Evolutionary conservation across 2,329 filamentous ascomycete species (phyloP).

Genomic region (Aureobasidium sp.): DNA sequence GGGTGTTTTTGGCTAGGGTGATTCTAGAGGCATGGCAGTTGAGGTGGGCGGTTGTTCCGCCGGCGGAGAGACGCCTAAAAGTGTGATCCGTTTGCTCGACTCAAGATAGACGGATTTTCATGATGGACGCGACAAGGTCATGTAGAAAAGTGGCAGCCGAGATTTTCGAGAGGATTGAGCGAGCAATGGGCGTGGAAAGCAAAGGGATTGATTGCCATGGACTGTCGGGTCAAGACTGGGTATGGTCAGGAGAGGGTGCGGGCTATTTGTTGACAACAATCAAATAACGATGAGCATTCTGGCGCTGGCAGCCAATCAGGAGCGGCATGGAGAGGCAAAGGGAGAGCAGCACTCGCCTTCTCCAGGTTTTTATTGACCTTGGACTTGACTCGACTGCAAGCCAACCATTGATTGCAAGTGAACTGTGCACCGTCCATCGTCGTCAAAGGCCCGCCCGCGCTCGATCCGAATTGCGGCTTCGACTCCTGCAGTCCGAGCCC

Average conservation of each 20-base stretch:
- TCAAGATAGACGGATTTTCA: background rate
- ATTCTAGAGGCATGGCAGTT: slow-evolving; percentile 2
- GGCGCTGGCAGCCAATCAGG: background rate
- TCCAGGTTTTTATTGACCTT: slow-evolving; percentile 6
- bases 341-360: background rate
- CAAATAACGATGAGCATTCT: slow-evolving; percentile 6
- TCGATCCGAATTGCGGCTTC: background rate
- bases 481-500: background rate
- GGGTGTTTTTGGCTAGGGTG: slow-evolving; percentile 1
- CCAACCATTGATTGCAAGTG: background rate
- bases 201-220: slow-evolving; percentile 2
- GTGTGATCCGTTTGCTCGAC: background rate
- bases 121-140: background rate
- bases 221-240: background rate
- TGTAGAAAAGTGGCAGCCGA: background rate
- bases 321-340: background rate
- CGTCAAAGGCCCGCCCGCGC: background rate
- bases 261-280: slow-evolving; percentile 4
- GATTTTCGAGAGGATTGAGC: background rate
- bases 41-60: slow-evolving; percentile 2
- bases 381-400: slow-evolving; percentile 3
- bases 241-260: background rate
- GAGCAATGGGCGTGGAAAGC: background rate
- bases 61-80: slow-evolving; percentile 6
- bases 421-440: background rate